Evolutionary conservation across 2,329 filamentous ascomycete species (phyloP), one percentile per base, ranked within the genome.

Genomic region (Diaporthe sp.): DNA sequence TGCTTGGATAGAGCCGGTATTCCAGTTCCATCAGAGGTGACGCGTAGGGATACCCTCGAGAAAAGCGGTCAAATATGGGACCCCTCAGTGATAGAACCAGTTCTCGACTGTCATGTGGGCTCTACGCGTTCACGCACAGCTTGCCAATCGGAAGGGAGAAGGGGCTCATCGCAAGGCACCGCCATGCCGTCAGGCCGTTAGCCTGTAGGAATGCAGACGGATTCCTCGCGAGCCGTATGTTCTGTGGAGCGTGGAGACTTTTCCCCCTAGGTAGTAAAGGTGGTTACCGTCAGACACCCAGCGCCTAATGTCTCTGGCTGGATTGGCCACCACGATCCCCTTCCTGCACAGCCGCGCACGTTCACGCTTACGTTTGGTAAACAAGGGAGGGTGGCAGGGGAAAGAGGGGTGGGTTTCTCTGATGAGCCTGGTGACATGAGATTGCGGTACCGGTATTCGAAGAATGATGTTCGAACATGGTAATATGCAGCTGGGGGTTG

Each of bases 61-160:
- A 68, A 68, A 68, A 39, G 46, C 31, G 46, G 62, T 68, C 65
- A 53, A 53, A 13, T 68, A 42, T 53, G 65, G 46, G 9, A 12
- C 34, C 49, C n/a, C 4, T 25, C 31, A 12, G 31, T 28, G 31
- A 51, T 22, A 34, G 13, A 34, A 10, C n/a, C 15, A 28, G 46
- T 34, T 53, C 65, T 53, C 31, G 46, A 53, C 31, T 53, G 44
- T 34, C 44, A 39, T 53, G 46, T 68, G 31, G 46, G 46, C 28
- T 37, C 31, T 68, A 25, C 7, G 49, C 1, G 22, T 68, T 39
- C 65, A 53, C 31, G 15, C 22, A 68, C 5, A 19, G 6, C 8
- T 39, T 39, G 31, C 46, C 28, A 68, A 42, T 68, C 46, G 31
- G 31, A 53, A 19, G 7, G 8, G 22, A 28, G 46, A 53, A 68